These are phyloP conservation scores for Ogataea pini DNA, from an alignment of 805 yeast genomes.

Conservation along the genomic window DNA sequence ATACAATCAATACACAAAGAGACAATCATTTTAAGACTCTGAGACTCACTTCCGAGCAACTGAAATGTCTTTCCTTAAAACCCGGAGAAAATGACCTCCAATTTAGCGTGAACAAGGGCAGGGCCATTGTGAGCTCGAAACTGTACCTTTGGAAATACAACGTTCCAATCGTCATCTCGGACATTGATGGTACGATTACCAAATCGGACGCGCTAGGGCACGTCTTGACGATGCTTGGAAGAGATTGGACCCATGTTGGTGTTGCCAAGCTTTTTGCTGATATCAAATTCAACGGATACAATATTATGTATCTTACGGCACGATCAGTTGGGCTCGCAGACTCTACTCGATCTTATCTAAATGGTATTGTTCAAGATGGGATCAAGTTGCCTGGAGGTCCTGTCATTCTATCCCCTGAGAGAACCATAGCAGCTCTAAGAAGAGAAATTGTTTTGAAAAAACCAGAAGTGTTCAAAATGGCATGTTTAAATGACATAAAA, in stretches of 20 bases:
- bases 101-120: constrained; percentile 82
- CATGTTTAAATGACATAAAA: constrained; percentile 85
- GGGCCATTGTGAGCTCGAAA: constrained; percentile 70
- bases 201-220: constrained; percentile 98
- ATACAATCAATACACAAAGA: constrained; percentile 23
- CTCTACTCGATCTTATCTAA: constrained; percentile 78
- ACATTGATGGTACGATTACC: constrained; percentile 97
- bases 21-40: constrained; percentile 74
- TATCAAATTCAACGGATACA: constrained; percentile 83
- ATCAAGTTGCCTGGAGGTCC: constrained; percentile 82
- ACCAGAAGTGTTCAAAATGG: constrained; percentile 98
- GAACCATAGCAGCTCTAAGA: constrained; percentile 92
- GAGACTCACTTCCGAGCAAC: constrained; percentile 87
- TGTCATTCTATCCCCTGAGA: constrained; percentile 90
- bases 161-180: constrained; percentile 92
- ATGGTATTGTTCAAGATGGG: constrained; percentile 77
- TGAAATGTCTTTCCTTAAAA: constrained; percentile 68
- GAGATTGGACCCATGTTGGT: constrained; percentile 98
- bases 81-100: constrained; percentile 77
- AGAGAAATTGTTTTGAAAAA: constrained; percentile 92
- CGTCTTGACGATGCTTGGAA: constrained; percentile 87
- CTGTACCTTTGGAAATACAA: constrained; percentile 81
- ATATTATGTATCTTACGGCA: constrained; percentile 90
- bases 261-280: constrained; percentile 92
- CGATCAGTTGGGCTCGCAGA: constrained; percentile 96